Percentiles rank a stretch among this genome's conserved stretches.
phyloP scores from a whole-genome alignment of 768 basidiomycete species.

The Filobasidium floriforme region DNA sequence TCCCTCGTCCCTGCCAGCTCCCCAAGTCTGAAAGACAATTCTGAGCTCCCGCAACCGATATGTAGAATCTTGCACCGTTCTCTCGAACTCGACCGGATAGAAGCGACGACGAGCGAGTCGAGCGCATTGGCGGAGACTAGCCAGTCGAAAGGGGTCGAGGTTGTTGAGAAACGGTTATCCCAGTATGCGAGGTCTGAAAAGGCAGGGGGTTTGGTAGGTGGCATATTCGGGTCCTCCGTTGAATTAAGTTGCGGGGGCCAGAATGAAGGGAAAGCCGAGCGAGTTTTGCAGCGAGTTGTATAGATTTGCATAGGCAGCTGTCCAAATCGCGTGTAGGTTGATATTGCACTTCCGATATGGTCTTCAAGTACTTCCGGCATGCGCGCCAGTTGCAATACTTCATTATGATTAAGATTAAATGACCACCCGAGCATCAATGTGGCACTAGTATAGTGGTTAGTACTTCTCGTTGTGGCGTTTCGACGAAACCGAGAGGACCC shows the following conservation, averaged over 20 bases:
- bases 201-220: not conserved
- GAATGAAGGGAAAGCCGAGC: no score
- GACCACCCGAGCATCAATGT: no score
- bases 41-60: constrained; percentile 3
- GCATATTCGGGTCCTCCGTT: not conserved
- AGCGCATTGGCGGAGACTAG: not conserved
- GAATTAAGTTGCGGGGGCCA: no score
- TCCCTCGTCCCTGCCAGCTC: not conserved
- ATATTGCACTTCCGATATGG: no score
- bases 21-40: not conserved
- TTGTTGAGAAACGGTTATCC: not conserved
- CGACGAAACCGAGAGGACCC: not conserved
- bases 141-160: constrained; percentile 5
- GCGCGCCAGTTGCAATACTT: no score
- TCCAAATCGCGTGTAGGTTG: no score
- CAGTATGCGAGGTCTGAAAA: constrained; percentile 5
- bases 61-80: not conserved
- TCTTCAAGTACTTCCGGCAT: no score
- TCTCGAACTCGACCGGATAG: not conserved
- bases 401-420: no score
- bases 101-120: not conserved
- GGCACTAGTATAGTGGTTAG: constrained; percentile 5
- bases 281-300: no score
- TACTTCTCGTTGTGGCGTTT: not conserved
- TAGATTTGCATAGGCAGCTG: no score